Conservation (phyloP, 2,329 filamentous ascomycete species). For the Clarireedia hainanense region DNA sequence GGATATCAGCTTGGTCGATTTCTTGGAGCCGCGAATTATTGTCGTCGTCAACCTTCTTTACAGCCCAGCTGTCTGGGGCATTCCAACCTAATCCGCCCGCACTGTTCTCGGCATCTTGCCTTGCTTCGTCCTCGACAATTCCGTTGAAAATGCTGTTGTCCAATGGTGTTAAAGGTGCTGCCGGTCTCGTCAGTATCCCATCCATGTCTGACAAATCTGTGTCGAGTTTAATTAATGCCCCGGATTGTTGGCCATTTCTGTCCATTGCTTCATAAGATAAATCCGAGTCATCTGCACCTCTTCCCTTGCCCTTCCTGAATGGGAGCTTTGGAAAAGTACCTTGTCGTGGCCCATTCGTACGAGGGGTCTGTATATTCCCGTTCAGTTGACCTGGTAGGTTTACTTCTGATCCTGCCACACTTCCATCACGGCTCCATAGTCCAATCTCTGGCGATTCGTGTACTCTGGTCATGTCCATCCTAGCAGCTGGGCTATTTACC, state of each 20-base stretch:
- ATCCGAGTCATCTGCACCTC: constrained; percentile 44
- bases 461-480: constrained; percentile 15
- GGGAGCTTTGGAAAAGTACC: constrained; percentile 45
- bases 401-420: constrained; percentile 23
- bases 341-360: constrained; percentile 16
- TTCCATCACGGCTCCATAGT: constrained; percentile 26
- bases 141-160: constrained; percentile 44
- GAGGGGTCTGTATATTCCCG: constrained; percentile 14
- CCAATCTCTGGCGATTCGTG: constrained; percentile 23
- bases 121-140: constrained; percentile 36
- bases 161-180: constrained; percentile 63
- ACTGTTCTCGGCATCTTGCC: constrained; percentile 20
- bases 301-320: constrained; percentile 50
- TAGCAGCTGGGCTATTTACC: constrained; percentile 32
- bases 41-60: constrained; percentile 66
- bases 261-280: constrained; percentile 36
- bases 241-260: constrained; percentile 29
- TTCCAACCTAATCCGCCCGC: constrained; percentile 61
- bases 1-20: constrained; percentile 58
- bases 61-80: constrained; percentile 94
- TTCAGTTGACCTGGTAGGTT: constrained; percentile 16
- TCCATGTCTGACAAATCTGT: constrained; percentile 87
- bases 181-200: constrained; percentile 70
- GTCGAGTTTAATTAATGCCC: constrained; percentile 66
- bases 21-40: constrained; percentile 49